phyloP scores from a whole-genome alignment of 208 protist species.

The Leishmania gerbilli region DNA sequence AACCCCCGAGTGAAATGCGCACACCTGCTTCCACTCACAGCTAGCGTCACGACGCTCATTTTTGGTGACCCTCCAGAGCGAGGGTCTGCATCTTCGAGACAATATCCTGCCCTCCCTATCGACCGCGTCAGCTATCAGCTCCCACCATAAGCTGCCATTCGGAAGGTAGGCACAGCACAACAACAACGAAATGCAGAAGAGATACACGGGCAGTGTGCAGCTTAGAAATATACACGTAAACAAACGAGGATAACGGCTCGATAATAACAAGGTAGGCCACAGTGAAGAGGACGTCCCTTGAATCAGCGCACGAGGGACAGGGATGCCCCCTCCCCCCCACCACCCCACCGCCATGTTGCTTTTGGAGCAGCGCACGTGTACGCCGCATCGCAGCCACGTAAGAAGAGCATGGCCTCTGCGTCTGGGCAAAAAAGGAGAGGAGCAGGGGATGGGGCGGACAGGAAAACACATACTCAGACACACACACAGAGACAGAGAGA shows the following conservation, averaged over 20 bases:
- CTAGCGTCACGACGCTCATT: background rate
- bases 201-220: background rate
- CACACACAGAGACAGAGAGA: background rate
- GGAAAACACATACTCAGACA: too few species aligned
- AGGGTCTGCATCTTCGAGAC: background rate
- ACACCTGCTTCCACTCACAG: background rate
- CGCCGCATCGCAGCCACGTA: background rate
- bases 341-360: background rate
- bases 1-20: background rate
- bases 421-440: background rate
- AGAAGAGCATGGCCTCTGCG: background rate
- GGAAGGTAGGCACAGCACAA: conserved; percentile 3
- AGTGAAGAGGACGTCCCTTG: background rate
- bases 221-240: background rate
- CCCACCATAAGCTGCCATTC: background rate
- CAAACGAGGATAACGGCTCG: background rate
- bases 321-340: too few species aligned
- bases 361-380: background rate
- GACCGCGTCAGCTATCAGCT: background rate
- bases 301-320: background rate
- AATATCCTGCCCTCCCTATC: background rate
- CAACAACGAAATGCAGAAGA: conserved; percentile 2
- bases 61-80: background rate
- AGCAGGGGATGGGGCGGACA: background rate
- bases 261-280: background rate